Base-by-base conservation (phyloP, 1,139 yeast genomes). In the Blastobotrys raffinosifermentans region DNA sequence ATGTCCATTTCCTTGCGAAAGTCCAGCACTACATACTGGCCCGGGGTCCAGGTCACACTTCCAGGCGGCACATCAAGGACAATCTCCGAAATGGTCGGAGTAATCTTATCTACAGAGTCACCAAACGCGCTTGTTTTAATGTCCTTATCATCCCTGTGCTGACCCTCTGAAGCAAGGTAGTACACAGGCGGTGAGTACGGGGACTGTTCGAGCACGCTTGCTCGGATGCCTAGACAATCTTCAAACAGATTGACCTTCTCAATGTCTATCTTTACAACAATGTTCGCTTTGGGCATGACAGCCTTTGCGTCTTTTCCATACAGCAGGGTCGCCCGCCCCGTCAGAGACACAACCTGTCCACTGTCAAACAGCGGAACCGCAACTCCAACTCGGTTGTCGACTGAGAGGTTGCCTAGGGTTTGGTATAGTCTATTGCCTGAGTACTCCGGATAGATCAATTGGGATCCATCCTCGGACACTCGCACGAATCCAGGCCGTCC, bases 171-270 rank as follows among this genome's bases (percentile, higher is more conserved):
- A 6, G 33, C 26, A 6, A 30, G 17, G 27, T 16, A 30, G 17
- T 22, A 30, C 26, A 30, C 26, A 4, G 30, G 30, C 6, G 30
- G 30, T 6, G 14, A 14, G 30, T 27, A 27, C 30, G 30, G 30
- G 8, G 30, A 27, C n/a, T 27, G 17, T n/a, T 27, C 18, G 18
- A 27, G 30, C 6, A 27, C 18, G 18, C n/a, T 11, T 6, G 18
- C 30, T 6, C 18, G 30, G 18, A 27, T 9, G 18, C 30, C 30
- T 9, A 27, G 15, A 10, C 30, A 16, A 6, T 27, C 18, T 5
- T 6, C 6, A 6, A 27, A 9, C 18, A 13, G 15, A 8, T 13
- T 10, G 10, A n/a, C 17, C 6, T 27, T 18, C 6, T 11, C 18
- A 9, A 27, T 14, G n/a, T 14, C 17, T 8, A 27, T 10, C 30